phyloP scores from a whole-genome alignment of 257 asterid species.

The Leptodermis oblonga region DNA sequence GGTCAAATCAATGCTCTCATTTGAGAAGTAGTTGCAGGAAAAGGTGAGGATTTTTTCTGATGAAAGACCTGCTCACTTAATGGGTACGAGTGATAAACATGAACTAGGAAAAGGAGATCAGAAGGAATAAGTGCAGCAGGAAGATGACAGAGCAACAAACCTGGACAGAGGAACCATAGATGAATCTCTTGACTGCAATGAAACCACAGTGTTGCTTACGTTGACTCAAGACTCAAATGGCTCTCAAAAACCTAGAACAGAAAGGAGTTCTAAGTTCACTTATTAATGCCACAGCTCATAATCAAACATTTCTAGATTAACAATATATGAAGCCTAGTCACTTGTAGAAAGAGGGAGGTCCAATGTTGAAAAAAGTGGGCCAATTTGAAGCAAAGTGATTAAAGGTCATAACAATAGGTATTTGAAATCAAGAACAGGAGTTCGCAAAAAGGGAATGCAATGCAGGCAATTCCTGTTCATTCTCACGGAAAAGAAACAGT shows the following conservation, averaged over 20 bases:
- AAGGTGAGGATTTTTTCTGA: background rate
- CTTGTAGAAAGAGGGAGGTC: background rate
- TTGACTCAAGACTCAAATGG: constrained; percentile 29
- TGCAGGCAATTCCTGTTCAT: background rate
- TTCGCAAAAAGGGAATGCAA: background rate
- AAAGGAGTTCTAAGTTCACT: constrained; percentile 29
- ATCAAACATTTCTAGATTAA: constrained; percentile 8
- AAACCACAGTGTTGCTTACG: constrained; percentile 26
- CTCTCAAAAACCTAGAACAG: constrained; percentile 34
- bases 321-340: constrained; percentile 9
- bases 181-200: constrained; percentile 23
- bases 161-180: constrained; percentile 29
- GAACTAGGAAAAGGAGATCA: constrained; percentile 19
- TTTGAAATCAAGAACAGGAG: background rate
- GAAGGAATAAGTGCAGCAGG: constrained; percentile 23
- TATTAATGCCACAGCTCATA: constrained; percentile 14
- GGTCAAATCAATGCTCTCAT: background rate
- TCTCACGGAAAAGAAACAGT: background rate
- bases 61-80: constrained; percentile 5
- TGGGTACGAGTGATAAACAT: constrained; percentile 1
- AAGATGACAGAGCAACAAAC: constrained; percentile 27
- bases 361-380: background rate
- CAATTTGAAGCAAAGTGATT: background rate
- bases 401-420: background rate
- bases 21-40: background rate